These are phyloP conservation scores for Coccomyxa subellipsoidea DNA, from an alignment of 163 green algal species.

Conservation along the genomic window DNA sequence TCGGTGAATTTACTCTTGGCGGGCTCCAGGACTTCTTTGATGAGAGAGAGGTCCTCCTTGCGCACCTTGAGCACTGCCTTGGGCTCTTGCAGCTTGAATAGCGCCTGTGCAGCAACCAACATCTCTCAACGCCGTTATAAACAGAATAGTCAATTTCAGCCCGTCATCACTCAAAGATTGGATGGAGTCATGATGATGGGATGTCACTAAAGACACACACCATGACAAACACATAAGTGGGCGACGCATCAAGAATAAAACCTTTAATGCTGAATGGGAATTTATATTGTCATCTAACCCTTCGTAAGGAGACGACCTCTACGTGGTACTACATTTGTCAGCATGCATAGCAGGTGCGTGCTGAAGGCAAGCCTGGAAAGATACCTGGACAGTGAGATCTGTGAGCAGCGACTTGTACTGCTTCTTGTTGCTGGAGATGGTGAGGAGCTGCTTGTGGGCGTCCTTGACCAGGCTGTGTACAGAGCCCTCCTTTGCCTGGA, in stretches of 20 bases:
- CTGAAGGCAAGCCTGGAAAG: too few relatives aligned
- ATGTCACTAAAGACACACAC: too few relatives aligned
- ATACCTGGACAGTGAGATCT: slow-evolving; percentile 87
- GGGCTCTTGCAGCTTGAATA: slow-evolving; percentile 70
- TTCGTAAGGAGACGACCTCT: too few relatives aligned
- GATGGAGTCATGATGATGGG: too few relatives aligned
- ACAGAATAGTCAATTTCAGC: too few relatives aligned
- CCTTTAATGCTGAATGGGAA: too few relatives aligned
- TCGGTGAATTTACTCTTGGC: slow-evolving; percentile 62
- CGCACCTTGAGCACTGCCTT: slow-evolving; percentile 36
- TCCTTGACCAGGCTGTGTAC: slow-evolving; percentile 55
- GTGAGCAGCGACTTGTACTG: slow-evolving; percentile 81
- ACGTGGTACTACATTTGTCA: too few relatives aligned
- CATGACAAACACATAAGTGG: too few relatives aligned
- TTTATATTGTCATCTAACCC: too few relatives aligned
- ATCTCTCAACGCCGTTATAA: too few relatives aligned
- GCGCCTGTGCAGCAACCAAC: slow-evolving; percentile 36
- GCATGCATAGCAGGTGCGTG: not conserved
- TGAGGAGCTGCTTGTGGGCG: slow-evolving; percentile 55
- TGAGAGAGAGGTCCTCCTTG: slow-evolving; percentile 28
- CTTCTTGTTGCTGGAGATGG: slow-evolving; percentile 60
- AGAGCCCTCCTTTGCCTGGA: slow-evolving; percentile 81
- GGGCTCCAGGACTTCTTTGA: slow-evolving; percentile 32
- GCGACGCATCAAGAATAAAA: too few relatives aligned
- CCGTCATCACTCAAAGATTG: too few relatives aligned